Percentiles rank a stretch among this genome's conserved stretches.
These are phyloP conservation scores for Gracilariopsis chorda DNA, from an alignment of 23 red algal species.

Conservation along the genomic window DNA sequence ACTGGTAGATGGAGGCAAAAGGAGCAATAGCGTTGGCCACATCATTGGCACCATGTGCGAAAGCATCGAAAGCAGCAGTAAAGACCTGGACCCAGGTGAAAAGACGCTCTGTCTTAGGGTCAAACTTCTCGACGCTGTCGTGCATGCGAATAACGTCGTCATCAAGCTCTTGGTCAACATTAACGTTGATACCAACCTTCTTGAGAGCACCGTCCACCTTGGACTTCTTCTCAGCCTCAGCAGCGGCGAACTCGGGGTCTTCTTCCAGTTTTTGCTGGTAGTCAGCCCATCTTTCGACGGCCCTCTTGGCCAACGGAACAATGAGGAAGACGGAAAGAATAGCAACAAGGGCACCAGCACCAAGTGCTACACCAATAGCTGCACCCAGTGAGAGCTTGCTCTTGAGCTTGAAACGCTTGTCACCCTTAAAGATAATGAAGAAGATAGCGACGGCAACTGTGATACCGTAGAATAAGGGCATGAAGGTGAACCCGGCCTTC, in stretches of 20 bases:
- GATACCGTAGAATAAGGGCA: slow-evolving; percentile 79
- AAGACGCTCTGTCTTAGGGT: slow-evolving; percentile 82
- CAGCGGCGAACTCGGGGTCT: slow-evolving; percentile 36
- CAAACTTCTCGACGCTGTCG: slow-evolving; percentile 72
- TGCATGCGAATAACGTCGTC: slow-evolving; percentile 70
- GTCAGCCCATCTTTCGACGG: slow-evolving; percentile 62
- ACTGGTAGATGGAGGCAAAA: slow-evolving; percentile 79
- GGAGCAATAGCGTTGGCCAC: slow-evolving; percentile 96
- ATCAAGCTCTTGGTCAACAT: slow-evolving; percentile 45
- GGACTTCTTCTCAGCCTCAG: neutral
- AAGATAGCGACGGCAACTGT: slow-evolving; percentile 62
- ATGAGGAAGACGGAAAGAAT: slow-evolving; percentile 52
- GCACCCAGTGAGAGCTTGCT: slow-evolving; percentile 33
- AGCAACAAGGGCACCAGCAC: slow-evolving; percentile 31
- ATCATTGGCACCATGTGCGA: slow-evolving; percentile 97
- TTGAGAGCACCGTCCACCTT: slow-evolving; percentile 39
- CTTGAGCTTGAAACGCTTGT: slow-evolving; percentile 26
- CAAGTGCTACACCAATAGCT: slow-evolving; percentile 61
- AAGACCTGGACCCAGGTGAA: slow-evolving; percentile 95
- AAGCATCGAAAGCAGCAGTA: slow-evolving; percentile 93
- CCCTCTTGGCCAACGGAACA: slow-evolving; percentile 45
- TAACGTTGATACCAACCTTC: slow-evolving; percentile 70
- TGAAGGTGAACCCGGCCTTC: slow-evolving; percentile 61
- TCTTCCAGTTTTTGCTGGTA: slow-evolving; percentile 39
- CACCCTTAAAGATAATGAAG: slow-evolving; percentile 83